These are phyloP conservation scores for Pezicula radicicola DNA, from an alignment of 2,329 filamentous ascomycete genomes.

Conservation along the genomic window DNA sequence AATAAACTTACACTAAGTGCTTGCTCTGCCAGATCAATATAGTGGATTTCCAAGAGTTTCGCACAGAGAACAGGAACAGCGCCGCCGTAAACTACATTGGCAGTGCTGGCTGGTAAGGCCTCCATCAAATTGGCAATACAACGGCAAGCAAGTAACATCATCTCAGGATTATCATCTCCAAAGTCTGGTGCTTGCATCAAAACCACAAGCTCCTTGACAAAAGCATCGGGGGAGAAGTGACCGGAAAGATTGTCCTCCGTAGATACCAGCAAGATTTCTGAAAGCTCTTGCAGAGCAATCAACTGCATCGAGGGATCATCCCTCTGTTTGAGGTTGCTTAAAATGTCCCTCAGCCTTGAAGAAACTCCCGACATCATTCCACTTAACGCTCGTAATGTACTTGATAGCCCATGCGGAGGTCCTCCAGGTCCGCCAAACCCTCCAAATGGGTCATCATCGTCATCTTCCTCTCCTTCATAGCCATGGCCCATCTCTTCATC, in stretches of 20 bases:
- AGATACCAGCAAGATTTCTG: conserved; percentile 88
- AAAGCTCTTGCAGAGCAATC: conserved; percentile 88
- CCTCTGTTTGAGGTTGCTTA: conserved; percentile 74
- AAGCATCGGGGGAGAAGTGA: conserved; percentile 90
- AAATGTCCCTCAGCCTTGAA: conserved; percentile 72
- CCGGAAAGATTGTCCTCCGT: conserved; percentile 96
- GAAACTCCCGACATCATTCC: conserved; percentile 90
- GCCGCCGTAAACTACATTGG: conserved; percentile 95
- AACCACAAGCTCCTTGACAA: conserved; percentile 88
- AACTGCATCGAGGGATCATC: conserved; percentile 85
- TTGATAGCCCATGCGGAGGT: conserved; percentile 66
- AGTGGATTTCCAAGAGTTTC: conserved; percentile 92
- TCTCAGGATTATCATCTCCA: conserved; percentile 85
- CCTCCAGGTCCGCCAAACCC: conserved; percentile 65
- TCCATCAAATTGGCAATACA: conserved; percentile 98
- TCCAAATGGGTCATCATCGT: conserved; percentile 59
- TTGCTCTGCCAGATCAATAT: conserved; percentile 96
- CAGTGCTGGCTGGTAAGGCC: conserved; percentile 85
- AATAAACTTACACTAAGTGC: conserved; percentile 67
- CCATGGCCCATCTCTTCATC: conserved; percentile 58
- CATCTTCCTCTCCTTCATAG: conserved; percentile 50
- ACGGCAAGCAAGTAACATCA: conserved; percentile 94
- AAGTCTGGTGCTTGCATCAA: conserved; percentile 91
- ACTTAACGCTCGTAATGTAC: conserved; percentile 79
- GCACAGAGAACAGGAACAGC: conserved; percentile 93